These are phyloP conservation scores for Mortierella hygrophila DNA, from an alignment of 192 early-diverging fungal genomes.

Conservation along the genomic window DNA sequence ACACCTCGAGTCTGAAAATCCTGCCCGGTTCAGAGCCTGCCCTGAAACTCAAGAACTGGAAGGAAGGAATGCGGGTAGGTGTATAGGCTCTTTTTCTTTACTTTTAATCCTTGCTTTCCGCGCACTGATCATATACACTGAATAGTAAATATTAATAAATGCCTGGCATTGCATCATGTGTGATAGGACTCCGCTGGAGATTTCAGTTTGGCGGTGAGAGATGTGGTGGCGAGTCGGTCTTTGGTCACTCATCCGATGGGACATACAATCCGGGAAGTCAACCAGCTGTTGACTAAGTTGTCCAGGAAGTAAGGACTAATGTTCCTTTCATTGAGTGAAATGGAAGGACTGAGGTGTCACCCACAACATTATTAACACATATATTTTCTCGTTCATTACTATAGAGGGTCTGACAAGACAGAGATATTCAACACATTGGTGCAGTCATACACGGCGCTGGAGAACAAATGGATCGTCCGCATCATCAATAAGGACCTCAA, in stretches of 20 bases:
- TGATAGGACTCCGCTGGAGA: slow-evolving; percentile 70
- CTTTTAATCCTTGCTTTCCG: neutral
- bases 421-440: slow-evolving; percentile 68
- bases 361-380: neutral
- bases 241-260: slow-evolving; percentile 59
- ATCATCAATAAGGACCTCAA: slow-evolving; percentile 85
- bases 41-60: slow-evolving; percentile 70
- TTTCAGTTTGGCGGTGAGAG: slow-evolving; percentile 68
- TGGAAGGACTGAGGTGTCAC: slow-evolving; percentile 48
- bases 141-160: neutral
- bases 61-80: slow-evolving; percentile 53
- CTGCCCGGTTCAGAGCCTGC: slow-evolving; percentile 69
- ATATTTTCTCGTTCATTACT: neutral
- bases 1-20: slow-evolving; percentile 72
- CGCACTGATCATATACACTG: neutral
- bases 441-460: slow-evolving; percentile 68
- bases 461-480: slow-evolving; percentile 83
- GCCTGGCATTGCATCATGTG: no score
- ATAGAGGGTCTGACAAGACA: slow-evolving; percentile 55
- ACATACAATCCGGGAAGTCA: slow-evolving; percentile 73
- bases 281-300: slow-evolving; percentile 56
- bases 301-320: slow-evolving; percentile 26
- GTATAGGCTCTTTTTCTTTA: neutral
- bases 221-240: slow-evolving; percentile 62
- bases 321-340: neutral